Base-by-base conservation (phyloP, 1,284 basidiomycete species). In the Tausonia pullulans region DNA sequence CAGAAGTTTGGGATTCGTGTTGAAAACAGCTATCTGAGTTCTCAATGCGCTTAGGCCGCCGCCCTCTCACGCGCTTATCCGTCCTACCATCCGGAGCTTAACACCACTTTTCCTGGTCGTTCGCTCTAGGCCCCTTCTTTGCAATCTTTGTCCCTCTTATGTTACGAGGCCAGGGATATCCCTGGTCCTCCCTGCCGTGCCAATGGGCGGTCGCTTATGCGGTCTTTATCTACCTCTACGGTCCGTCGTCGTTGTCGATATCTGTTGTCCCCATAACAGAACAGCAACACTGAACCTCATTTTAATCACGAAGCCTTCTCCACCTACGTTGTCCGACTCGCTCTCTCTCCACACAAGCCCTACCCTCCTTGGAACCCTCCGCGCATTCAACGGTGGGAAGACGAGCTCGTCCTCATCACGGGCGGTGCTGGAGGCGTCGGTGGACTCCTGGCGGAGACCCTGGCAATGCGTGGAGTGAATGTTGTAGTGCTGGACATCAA, bases 351-450 rank as follows among this genome's bases (percentile, higher is more conserved):
- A 44, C n/a, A 76, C 11, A 80, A 77, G 52, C 74, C 90, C 49
- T 83, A 88, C 70, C 27, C 27, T 27, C 27, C 27, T 27, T 27
- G 27, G 27, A 27, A 27, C 27, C 27, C 27, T 27, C 27, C 27
- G 2, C 27, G 27, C 27, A 27, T 27, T 2, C 27, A 27, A 27
- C 27, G 27, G 27, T 94, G 90, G 90, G 82, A 81, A 49, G 84
- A 90, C 57, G 88, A 96, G 75, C 83, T 93, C 67, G 85, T 95
- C 3, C 79, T 96, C 41, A 80, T 97, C 63, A 96, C 92, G 9
- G 92, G 92, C 67, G 92, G 93, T 44, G 81, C 91, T 3, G 90
- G 88, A 14, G 95, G 95, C 4, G 81, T 98, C 41, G 94, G 94
- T 39, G 87, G 87, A 69, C 77, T 90, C 3, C 80, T 96, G 7